phyloP scores from a whole-genome alignment of 768 basidiomycete species.

The Suillus occidentalis region DNA sequence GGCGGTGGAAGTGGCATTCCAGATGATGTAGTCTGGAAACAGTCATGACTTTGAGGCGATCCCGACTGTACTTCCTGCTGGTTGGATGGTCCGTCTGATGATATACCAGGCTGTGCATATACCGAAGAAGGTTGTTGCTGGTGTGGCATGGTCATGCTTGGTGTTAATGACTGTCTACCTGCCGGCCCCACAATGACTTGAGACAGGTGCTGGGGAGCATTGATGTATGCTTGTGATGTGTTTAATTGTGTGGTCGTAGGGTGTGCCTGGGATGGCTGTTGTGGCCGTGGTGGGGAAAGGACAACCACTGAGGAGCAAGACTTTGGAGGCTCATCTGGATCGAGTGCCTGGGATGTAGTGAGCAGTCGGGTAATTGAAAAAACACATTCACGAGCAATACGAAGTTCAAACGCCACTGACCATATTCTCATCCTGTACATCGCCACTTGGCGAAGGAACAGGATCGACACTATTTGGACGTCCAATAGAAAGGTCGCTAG shows the following conservation, averaged over 20 bases:
- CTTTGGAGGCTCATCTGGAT: not conserved
- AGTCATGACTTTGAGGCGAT: not conserved
- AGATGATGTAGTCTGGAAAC: not conserved
- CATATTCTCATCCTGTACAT: constrained; percentile 43
- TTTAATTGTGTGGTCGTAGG: constrained; percentile 28
- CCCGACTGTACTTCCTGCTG: constrained; percentile 12
- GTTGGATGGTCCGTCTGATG: constrained; percentile 21
- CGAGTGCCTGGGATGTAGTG: constrained; percentile 4
- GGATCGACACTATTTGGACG: constrained; percentile 37
- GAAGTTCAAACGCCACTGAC: constrained; percentile 32
- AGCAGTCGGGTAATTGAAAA: not conserved
- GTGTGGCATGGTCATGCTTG: not conserved
- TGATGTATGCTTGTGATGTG: constrained; percentile 10
- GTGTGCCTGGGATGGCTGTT: constrained; percentile 13
- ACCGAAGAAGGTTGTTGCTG: constrained; percentile 26
- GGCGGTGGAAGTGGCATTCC: not conserved
- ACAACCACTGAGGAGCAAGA: not conserved
- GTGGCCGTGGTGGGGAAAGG: constrained; percentile 10
- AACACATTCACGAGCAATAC: not conserved
- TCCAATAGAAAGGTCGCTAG: constrained; percentile 65
- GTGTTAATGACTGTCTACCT: not conserved
- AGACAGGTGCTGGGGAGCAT: constrained; percentile 1
- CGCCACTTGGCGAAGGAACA: constrained; percentile 7
- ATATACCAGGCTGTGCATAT: constrained; percentile 28
- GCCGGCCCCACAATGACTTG: not conserved